phyloP scores from a whole-genome alignment of 208 protist genomes.

The Leishmania lainsoni region DNA sequence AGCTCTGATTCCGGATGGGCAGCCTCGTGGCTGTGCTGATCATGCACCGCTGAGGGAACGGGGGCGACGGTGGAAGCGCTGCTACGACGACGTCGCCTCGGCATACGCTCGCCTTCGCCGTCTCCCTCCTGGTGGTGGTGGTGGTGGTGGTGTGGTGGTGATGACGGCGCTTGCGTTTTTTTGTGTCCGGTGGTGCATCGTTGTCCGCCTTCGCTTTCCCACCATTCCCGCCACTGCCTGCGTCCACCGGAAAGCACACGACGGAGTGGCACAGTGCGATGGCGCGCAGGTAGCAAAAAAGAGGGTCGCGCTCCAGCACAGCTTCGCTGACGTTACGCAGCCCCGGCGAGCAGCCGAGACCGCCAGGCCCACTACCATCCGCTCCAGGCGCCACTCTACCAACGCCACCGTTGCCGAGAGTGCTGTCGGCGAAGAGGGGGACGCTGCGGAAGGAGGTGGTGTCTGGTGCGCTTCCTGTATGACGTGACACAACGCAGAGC shows the following conservation, averaged over 20 bases:
- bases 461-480: background rate
- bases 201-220: background rate
- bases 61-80: background rate
- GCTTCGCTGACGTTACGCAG: conserved; percentile 31
- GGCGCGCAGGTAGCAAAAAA: conserved; percentile 68
- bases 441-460: background rate
- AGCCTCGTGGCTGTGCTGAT: background rate
- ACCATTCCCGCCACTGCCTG: background rate
- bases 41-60: background rate
- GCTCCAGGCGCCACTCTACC: background rate
- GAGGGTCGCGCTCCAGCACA: conserved; percentile 46
- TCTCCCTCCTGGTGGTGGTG: background rate
- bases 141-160: background rate
- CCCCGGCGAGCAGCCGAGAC: background rate
- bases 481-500: too few species aligned
- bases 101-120: background rate
- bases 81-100: background rate
- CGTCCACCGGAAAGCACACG: conserved; percentile 66
- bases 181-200: background rate
- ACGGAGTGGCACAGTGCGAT: conserved; percentile 79
- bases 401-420: background rate
- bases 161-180: background rate
- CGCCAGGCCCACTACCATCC: background rate
- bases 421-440: background rate
- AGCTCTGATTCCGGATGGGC: background rate